Percentiles rank a stretch among this genome's conserved stretches.
phyloP scores from a whole-genome alignment of 768 basidiomycete species.

The Pholiota molesta region DNA sequence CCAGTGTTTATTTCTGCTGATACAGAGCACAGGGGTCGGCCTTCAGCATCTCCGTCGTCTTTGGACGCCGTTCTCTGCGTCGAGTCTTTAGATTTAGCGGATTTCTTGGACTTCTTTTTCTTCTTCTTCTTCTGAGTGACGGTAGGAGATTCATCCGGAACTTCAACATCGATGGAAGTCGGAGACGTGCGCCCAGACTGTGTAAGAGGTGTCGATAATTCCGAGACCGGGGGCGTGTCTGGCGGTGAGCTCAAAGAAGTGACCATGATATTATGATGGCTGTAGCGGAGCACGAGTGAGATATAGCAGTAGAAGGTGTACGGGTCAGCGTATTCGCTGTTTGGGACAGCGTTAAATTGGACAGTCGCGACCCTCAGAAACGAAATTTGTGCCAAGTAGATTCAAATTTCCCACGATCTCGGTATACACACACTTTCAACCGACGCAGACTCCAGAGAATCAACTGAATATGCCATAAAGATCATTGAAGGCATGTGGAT shows the following conservation, averaged over 20 bases:
- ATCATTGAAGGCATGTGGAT: background rate
- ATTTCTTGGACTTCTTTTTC: slow-evolving; percentile 65
- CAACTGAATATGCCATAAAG: background rate
- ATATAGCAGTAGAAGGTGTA: background rate
- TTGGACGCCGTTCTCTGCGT: slow-evolving; percentile 30
- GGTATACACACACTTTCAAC: background rate
- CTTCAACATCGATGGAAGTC: slow-evolving; percentile 25
- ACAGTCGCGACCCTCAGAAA: slow-evolving; percentile 1
- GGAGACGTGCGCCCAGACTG: slow-evolving; percentile 38
- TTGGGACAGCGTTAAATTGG: background rate
- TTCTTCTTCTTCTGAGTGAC: slow-evolving; percentile 67
- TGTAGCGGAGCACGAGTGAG: background rate
- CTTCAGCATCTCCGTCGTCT: slow-evolving; percentile 39
- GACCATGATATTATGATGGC: slow-evolving; percentile 12
- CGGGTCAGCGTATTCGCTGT: slow-evolving; percentile 5
- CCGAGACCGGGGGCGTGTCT: slow-evolving; percentile 24
- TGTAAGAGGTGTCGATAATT: slow-evolving; percentile 30
- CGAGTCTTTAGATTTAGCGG: slow-evolving; percentile 47
- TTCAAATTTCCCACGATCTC: slow-evolving; percentile 6
- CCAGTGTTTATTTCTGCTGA: slow-evolving; percentile 95
- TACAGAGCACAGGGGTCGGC: slow-evolving; percentile 74
- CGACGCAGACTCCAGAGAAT: background rate
- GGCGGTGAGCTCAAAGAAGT: slow-evolving; percentile 12
- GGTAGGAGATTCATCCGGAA: slow-evolving; percentile 24
- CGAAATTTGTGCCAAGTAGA: slow-evolving; percentile 10